Evolutionary conservation across 1,284 basidiomycete species (phyloP), one percentile per base, ranked within the genome.

Genomic region (Apiotrichum porosum): DNA sequence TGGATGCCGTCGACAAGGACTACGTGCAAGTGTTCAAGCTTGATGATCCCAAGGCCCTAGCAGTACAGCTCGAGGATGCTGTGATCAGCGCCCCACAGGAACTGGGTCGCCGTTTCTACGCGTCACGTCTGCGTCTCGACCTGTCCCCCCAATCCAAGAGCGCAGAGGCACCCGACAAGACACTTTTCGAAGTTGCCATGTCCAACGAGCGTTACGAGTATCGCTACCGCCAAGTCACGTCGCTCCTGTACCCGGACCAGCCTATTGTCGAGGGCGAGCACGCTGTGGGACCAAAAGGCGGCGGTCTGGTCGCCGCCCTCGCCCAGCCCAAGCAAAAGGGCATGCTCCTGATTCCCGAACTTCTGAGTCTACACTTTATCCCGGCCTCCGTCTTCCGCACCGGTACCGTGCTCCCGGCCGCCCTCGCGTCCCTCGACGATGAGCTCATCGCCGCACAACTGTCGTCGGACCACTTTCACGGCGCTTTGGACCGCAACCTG

Each of bases 381-480:
- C 37, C 60, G 6, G 60, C 65, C 0, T 56, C 49, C 9, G 49
- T 60, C 0, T 58, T 51, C 32, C 56, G 60, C 4, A 57, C 62
- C 2, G 47, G 56, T 0, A 57, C 63, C 0, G 31, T 57, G 4
- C 34, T 70, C 10, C 63, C 65, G 0, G 24, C 38, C 12, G 37
- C 62, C 10, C 37, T 68, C 3, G 17, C 35, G 14, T 19, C 42
- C 2, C 41, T 70, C 13, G 61, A 70, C 38, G 54, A 61, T 23
- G 37, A 51, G 26, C 46, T 69, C 6, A 48, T 68, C 17, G 61
- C 65, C 0, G 18, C 32, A 6, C 53, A 69, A 24, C 48, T 64
- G 40, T 57, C 57, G 31, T 10, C 26, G 1, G 28, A 23, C 19
- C 10, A 46, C 37, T 63, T 41, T 32, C 24, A 26, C 24, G 42